phyloP scores from a whole-genome alignment of 768 basidiomycete species.

The Rhizopogon vinicolor region DNA sequence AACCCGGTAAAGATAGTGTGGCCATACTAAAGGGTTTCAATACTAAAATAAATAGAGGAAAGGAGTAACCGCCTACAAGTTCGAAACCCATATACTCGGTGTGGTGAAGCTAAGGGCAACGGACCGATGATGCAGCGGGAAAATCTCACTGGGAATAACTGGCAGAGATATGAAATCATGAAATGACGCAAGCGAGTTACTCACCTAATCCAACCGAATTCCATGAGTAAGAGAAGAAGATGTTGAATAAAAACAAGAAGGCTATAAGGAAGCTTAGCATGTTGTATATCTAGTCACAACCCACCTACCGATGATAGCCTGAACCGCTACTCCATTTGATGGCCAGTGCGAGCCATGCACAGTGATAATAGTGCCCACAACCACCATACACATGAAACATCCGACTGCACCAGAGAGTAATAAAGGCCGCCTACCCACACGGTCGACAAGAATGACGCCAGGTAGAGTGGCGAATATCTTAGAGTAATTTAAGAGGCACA shows the following conservation, averaged over 20 bases:
- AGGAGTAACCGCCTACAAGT: constrained; percentile 18
- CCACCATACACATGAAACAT: constrained; percentile 21
- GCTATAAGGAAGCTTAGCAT: constrained; percentile 17
- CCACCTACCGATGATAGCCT: constrained; percentile 23
- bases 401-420: constrained; percentile 35
- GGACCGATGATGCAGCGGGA: constrained; percentile 34
- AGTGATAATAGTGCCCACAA: constrained; percentile 26
- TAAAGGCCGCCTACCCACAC: constrained; percentile 34
- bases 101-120: constrained; percentile 36
- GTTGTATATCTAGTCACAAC: constrained; percentile 9
- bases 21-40: constrained; percentile 13
- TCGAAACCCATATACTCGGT: constrained; percentile 37
- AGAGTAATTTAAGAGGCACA: background rate
- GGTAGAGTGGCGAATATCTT: constrained; percentile 32
- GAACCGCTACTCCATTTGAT: constrained; percentile 20
- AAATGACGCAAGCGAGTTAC: background rate
- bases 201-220: constrained; percentile 25
- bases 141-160: constrained; percentile 37
- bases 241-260: constrained; percentile 34
- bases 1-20: constrained; percentile 22
- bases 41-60: background rate
- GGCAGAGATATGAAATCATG: constrained; percentile 4
- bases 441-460: constrained; percentile 31
- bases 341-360: constrained; percentile 24
- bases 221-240: constrained; percentile 31